These are phyloP conservation scores for Stachybotrys elegans DNA, from an alignment of 2,329 filamentous ascomycete genomes.

Conservation along the genomic window DNA sequence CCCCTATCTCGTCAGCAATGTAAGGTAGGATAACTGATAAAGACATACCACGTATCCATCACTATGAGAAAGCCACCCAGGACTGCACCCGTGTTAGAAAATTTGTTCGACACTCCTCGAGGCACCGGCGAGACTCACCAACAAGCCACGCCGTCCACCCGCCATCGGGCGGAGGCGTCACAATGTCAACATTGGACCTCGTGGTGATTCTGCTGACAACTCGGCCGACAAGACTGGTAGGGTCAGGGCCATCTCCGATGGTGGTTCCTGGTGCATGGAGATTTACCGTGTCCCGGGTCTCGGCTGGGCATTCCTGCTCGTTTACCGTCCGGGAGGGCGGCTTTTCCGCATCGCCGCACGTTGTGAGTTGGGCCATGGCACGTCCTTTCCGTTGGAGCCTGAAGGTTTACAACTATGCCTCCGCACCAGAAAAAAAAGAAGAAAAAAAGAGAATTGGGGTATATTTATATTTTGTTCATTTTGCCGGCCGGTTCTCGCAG, in stretches of 20 bases:
- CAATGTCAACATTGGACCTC: conserved; percentile 33
- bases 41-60: conserved; percentile 43
- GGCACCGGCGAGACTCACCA: conserved; percentile 23
- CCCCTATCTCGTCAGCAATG: conserved; percentile 28
- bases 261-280: too few species aligned
- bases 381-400: too few species aligned
- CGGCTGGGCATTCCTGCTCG: neutral
- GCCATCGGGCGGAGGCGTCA: conserved; percentile 47
- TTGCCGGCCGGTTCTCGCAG: too few species aligned
- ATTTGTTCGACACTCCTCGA: neutral
- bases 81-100: conserved; percentile 5
- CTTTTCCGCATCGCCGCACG: neutral
- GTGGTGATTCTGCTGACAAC: conserved; percentile 38
- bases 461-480: too few species aligned
- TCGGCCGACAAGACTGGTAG: conserved; percentile 23
- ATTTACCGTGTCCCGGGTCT: neutral
- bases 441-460: too few species aligned
- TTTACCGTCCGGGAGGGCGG: too few species aligned
- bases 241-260: neutral
- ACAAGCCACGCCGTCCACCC: conserved; percentile 41
- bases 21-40: neutral
- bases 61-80: conserved; percentile 34
- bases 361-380: too few species aligned
- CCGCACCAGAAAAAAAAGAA: too few species aligned
- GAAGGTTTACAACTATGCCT: too few species aligned